Base-by-base conservation (phyloP, 805 yeast species). In the Wickerhamomyces ciferrii region DNA sequence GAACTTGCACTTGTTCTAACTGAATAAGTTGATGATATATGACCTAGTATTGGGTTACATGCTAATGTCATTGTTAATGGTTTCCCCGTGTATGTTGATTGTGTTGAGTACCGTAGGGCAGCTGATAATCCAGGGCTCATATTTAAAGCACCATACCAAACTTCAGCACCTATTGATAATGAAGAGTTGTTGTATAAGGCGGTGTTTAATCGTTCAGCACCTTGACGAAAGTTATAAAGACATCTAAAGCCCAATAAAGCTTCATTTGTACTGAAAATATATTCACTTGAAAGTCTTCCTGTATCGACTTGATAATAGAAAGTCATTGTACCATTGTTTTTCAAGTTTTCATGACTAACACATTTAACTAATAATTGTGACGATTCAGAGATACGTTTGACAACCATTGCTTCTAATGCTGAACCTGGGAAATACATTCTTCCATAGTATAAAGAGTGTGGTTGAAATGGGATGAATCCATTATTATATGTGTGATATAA, bases 91-190 rank as follows among this genome's bases (percentile, higher is more conserved):
- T 87, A 79, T 0, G 94, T 81, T 0, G 96, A 81, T 50, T 87
- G 83, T 0, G 97, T 87, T 1, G 92, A 77, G 62, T 94, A 92
- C 40, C 97, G 68, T 42, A 89, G 62, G 0, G 96, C 92, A 2
- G 95, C 79, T 0, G 96, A 87, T 18, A 91, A 61, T 0, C 97
- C 98, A 0, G 97, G 97, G 48, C 92, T 83, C 76, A 88, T 84
- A 41, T 87, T 84, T 40, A 75, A 63, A 0, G 89, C 79, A 1
- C 96, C 96, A 54, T 85, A 86, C 92, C 96, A 94, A 4, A 89
- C 52, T 66, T 94, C 99, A 10, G 85, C 78, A 1, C 99, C 99
- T 0, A 87, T 54, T 0, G 90, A 81, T 1, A 81, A 74, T 39
- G 80, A 80, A 14, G 94, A 82, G 48, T 79, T 79, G 56, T 78